Percentiles rank a stretch among this genome's conserved stretches.
These are phyloP conservation scores for Hanseniaspora valbyensis DNA, from an alignment of 805 yeast genomes.

Conservation along the genomic window DNA sequence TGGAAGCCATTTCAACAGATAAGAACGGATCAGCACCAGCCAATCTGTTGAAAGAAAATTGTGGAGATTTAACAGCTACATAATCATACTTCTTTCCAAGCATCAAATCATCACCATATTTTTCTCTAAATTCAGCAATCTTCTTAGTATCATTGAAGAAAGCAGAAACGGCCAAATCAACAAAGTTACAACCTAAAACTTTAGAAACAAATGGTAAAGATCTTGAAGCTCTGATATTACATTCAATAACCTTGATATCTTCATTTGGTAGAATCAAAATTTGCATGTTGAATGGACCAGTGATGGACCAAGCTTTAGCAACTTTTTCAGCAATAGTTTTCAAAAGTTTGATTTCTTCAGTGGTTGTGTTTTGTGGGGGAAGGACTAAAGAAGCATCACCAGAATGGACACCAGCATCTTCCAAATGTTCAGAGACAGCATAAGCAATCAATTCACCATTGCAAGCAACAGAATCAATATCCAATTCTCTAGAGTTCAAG, in stretches of 20 bases:
- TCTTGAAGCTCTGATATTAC: slow-evolving; percentile 98
- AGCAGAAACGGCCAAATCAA: slow-evolving; percentile 87
- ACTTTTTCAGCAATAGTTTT: slow-evolving; percentile 94
- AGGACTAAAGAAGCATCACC: slow-evolving; percentile 97
- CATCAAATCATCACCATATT: slow-evolving; percentile 53
- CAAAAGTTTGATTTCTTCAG: slow-evolving; percentile 81
- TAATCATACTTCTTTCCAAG: slow-evolving; percentile 49
- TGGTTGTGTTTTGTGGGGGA: slow-evolving; percentile 91
- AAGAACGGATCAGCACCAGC: slow-evolving; percentile 99
- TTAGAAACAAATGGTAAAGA: slow-evolving; percentile 97
- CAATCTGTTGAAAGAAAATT: slow-evolving; percentile 92
- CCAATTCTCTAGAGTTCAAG: slow-evolving; percentile 94
- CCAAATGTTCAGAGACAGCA: slow-evolving; percentile 96
- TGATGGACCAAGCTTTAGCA: slow-evolving; percentile 85
- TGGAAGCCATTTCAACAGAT: slow-evolving; percentile 98
- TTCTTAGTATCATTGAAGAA: slow-evolving; percentile 58
- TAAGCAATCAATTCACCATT: slow-evolving; percentile 93
- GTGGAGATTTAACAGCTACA: slow-evolving; percentile 97
- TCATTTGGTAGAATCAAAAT: slow-evolving; percentile 82
- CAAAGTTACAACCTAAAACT: slow-evolving; percentile 91
- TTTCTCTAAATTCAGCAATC: slow-evolving; percentile 8
- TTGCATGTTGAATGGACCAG: slow-evolving; percentile 97
- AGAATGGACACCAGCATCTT: slow-evolving; percentile 98
- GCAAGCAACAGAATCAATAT: slow-evolving; percentile 96
- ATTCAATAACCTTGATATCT: slow-evolving; percentile 94